A percentile compares a stretch with the other conserved stretches of the same genome.
Conservation (phyloP, 352 stramenopile genomes). For the Phytophthora sp. region DNA sequence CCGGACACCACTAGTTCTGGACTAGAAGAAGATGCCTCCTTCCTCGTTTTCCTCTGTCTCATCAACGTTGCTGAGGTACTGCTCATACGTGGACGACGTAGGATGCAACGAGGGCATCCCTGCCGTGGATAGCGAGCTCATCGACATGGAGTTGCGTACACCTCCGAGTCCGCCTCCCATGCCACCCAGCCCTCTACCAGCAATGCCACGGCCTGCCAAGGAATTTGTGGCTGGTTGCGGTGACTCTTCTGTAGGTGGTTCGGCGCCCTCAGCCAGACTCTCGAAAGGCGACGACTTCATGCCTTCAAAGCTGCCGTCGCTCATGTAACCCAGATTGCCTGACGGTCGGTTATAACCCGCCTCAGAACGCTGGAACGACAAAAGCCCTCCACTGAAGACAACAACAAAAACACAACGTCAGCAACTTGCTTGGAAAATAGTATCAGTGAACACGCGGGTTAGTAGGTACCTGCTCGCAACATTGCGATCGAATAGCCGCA, state of each 20-base stretch:
- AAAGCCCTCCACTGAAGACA: constrained; percentile 33
- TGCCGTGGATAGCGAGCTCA: constrained; percentile 79
- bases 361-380: constrained; percentile 37
- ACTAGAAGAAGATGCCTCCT: constrained; percentile 88
- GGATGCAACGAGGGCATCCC: constrained; percentile 56
- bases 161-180: constrained; percentile 19
- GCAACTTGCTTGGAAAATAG: no score
- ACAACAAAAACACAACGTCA: neutral
- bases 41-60: constrained; percentile 79
- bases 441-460: neutral
- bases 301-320: constrained; percentile 53
- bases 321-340: constrained; percentile 41
- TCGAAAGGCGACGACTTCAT: constrained; percentile 49
- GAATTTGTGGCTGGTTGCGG: constrained; percentile 12
- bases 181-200: constrained; percentile 27
- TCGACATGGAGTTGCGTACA: constrained; percentile 83
- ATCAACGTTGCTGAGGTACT: constrained; percentile 90
- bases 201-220: constrained; percentile 30
- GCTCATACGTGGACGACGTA: constrained; percentile 85
- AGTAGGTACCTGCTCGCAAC: constrained; percentile 46
- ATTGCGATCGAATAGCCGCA: constrained; percentile 72
- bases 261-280: constrained; percentile 22
- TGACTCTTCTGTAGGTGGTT: constrained; percentile 17
- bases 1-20: constrained; percentile 3
- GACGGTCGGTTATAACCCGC: constrained; percentile 20